phyloP scores from a whole-genome alignment of 2,329 filamentous ascomycete genomes.

The Cytospora schulzeri region DNA sequence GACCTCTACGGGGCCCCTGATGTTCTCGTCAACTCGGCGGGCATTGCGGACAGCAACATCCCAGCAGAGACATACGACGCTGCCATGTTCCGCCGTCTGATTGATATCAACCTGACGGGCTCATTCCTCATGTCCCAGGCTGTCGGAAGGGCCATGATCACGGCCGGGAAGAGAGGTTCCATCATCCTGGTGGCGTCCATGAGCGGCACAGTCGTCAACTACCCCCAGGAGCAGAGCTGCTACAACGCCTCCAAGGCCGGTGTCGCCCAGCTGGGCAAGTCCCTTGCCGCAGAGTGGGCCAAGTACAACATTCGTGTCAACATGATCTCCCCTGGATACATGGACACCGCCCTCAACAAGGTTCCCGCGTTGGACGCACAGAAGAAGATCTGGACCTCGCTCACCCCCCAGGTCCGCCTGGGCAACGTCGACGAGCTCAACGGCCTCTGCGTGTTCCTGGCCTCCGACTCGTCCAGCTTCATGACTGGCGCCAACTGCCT shows the following conservation, averaged over 20 bases:
- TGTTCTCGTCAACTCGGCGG: slow-evolving; percentile 77
- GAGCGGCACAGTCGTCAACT: slow-evolving; percentile 84
- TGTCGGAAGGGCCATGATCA: slow-evolving; percentile 73
- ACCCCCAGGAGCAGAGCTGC: slow-evolving; percentile 78
- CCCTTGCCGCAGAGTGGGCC: slow-evolving; percentile 82
- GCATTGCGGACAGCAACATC: slow-evolving; percentile 83
- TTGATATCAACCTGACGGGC: slow-evolving; percentile 82
- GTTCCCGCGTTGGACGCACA: slow-evolving; percentile 76
- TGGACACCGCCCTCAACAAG: slow-evolving; percentile 81
- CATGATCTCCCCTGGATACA: slow-evolving; percentile 82
- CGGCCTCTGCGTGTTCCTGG: slow-evolving; percentile 74
- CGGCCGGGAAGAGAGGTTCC: slow-evolving; percentile 68
- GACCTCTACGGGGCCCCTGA: slow-evolving; percentile 70
- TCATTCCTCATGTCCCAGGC: slow-evolving; percentile 77
- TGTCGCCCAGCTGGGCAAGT: slow-evolving; percentile 77
- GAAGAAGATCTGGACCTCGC: slow-evolving; percentile 77
- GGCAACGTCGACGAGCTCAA: slow-evolving; percentile 77
- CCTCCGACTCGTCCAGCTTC: slow-evolving; percentile 71
- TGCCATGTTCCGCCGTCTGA: slow-evolving; percentile 74
- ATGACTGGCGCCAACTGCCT: slow-evolving; percentile 77
- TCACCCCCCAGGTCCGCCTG: slow-evolving; percentile 74
- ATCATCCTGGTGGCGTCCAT: slow-evolving; percentile 79
- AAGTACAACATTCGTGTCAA: slow-evolving; percentile 81
- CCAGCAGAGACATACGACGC: slow-evolving; percentile 77
- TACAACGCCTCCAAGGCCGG: slow-evolving; percentile 86